Evolutionary conservation across 345 rosid species (phyloP), one percentile per base, ranked within the genome.

Genomic region (Pistacia integerrima): DNA sequence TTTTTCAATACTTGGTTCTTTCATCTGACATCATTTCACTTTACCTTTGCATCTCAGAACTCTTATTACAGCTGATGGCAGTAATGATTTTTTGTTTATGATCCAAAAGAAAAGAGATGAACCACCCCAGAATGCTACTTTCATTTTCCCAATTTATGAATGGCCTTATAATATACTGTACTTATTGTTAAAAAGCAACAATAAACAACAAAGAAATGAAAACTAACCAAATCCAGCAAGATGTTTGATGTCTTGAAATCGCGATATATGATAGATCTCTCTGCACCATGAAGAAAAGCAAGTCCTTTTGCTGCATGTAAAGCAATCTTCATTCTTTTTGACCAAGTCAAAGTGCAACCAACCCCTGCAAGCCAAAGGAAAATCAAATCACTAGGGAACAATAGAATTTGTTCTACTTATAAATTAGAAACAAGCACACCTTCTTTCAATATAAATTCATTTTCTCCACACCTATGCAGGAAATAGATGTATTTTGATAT

Each of bases 171-270:
- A 38, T 61, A 28, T 48, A 51, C 25, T 76, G 48, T 64, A 41
- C 36, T 52, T 60, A 72, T 56, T 44, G 46, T 55, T 22, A 16
- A 13, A 33, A 25, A 68, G 14, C 56, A 74, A 67, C 5, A 14
- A 67, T 10, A 17, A 54, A 35, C 30, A 77, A 74, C 13, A 70
- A 75, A 41, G 59, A 58, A 58, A 65, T 44, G 56, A 52, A 36
- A 64, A 84, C 92, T 77, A 70, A 92, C 98, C 85, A 67, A 84
- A 77, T 92, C 97, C 69, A 96, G 89, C 84, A 97, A 89, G 90
- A 97, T 85, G 83, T 97, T 97, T 63, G 99, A 95, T 65, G 97
- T 90, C 91, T 97, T 97, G 85, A 97, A 88, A 82, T 97, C 99
- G 16, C 99, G 97, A 86, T 97, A 97, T 73, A 97, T 97, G 77